Evolutionary conservation across 352 stramenopile species (phyloP), one percentile per base, ranked within the genome.

Genomic region (Pythium aristosporum): DNA sequence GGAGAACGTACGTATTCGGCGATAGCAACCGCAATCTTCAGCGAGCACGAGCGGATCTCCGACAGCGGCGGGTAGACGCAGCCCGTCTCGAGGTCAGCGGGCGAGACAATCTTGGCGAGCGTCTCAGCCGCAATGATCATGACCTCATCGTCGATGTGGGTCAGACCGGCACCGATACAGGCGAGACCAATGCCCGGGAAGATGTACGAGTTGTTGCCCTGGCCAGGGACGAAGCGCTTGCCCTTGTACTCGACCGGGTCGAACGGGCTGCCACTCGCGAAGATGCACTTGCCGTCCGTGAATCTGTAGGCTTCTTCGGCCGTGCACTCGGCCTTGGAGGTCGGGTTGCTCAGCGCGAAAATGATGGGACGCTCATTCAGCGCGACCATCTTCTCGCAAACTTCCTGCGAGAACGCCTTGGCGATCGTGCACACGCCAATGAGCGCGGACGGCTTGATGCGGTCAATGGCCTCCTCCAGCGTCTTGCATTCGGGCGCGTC

Each of bases 141-240:
- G 50, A 96, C 77, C 61, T 88, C 80, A 50, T 96, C 83, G 49
- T 91, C 75, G 34, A 93, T 82, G 67, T 86, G 80, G 16, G 80
- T 91, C 34, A 93, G 52, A 5, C 82, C 88, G 36, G 79, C 91
- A 6, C 96, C 77, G n/a, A 98, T 89, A 21, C 94, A 94, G 41
- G 92, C 96, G 5, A 99, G 82, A 23, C 94, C 96, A 58, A 99
- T 82, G 51, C 96, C 97, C 21, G 96, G 96, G 82, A 99, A 99
- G 66, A 99, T 92, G 77, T 98, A 99, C 73, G 96, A 92, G 78
- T 98, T 98, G 83, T 98, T 98, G 72, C 88, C 86, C 71, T 98
- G 92, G 43, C 87, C 85, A 30, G 91, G 92, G 49, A 93, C 76
- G 57, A 79, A 92, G 18, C 71, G 88, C 67, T 91, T 80, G 55